Evolutionary conservation across 2,329 filamentous ascomycete species (phyloP), one percentile per base, ranked within the genome.

Genomic region (Fusarium verticillioides): DNA sequence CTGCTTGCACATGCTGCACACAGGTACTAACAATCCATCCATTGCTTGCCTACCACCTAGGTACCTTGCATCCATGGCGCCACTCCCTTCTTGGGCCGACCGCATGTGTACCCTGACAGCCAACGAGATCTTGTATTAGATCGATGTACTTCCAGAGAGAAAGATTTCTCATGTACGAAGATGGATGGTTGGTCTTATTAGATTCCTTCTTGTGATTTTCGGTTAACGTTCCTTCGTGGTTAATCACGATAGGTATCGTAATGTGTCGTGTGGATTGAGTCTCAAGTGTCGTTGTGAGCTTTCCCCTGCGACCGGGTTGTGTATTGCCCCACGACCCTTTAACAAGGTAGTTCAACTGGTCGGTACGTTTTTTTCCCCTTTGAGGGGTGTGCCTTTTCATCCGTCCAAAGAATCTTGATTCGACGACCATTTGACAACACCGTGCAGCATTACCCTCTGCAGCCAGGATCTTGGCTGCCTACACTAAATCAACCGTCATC

Each of bases 391-490:
- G 63, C 18, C 50, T 68, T 61, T 72, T 44, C 70, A 73, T 76
- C 42, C 64, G 23, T 53, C 49, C 43, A 69, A 47, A 70, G 66
- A 75, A 74, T 78, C 76, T 78, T 77, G 76, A 77, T 78, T 77
- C 73, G 76, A 77, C 76, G 70, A 76, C 75, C 62, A 75, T 57
- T 66, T 66, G 69, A 76, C 70, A 77, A 66, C 66, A 74, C 66
- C 39, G 53, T 68, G 62, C 62, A 77, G 52, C 72, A 61, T 32
- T 44, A 62, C 75, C 69, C 63, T 62, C 70, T 73, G 63, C 70
- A 69, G 61, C 66, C 59, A 46, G 58, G 39, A 36, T 56, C 64
- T 56, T 57, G 57, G 30, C 57, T 63, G 52, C 63, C 57, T 52
- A 66, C 56, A 39, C 42, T 54, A 53, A 49, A 49, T 60, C 54